Percentiles rank a stretch among this genome's conserved stretches.
Conservation (phyloP, 2,329 filamentous ascomycete genomes). For the Paramyrothecium roridum region DNA sequence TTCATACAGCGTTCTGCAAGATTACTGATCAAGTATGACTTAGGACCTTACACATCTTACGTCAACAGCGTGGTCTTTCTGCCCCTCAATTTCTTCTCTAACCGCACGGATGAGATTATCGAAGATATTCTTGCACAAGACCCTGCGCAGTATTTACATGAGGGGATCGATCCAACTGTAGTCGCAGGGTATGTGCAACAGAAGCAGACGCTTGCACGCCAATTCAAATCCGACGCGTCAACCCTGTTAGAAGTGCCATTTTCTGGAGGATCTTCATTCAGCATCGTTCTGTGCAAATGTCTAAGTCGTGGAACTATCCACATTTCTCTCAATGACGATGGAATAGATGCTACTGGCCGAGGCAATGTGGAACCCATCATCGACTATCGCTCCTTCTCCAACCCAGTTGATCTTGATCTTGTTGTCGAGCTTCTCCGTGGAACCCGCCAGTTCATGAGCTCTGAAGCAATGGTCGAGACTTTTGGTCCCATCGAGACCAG, state of each 20-base stretch:
- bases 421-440: slow-evolving; percentile 36
- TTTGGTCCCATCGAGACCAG: slow-evolving; percentile 30
- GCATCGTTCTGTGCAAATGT: slow-evolving; percentile 26
- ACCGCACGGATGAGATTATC: slow-evolving; percentile 12
- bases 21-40: not conserved
- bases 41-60: slow-evolving; percentile 12
- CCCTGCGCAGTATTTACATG: slow-evolving; percentile 15
- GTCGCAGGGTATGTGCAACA: slow-evolving; percentile 14
- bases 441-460: slow-evolving; percentile 25
- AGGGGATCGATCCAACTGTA: slow-evolving; percentile 7
- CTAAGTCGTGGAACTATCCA: slow-evolving; percentile 53
- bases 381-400: slow-evolving; percentile 35
- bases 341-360: slow-evolving; percentile 9
- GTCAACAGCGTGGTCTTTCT: slow-evolving; percentile 14
- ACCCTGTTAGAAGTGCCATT: slow-evolving; percentile 18
- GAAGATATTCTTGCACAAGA: slow-evolving; percentile 15
- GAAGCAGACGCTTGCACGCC: slow-evolving; percentile 10
- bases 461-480: slow-evolving; percentile 26
- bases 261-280: slow-evolving; percentile 7
- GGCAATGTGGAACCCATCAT: slow-evolving; percentile 47
- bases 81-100: slow-evolving; percentile 13
- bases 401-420: slow-evolving; percentile 49
- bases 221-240: slow-evolving; percentile 11
- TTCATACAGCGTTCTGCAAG: not conserved
- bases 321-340: slow-evolving; percentile 36